Evolutionary conservation across 1,284 basidiomycete genomes (phyloP).

Genomic region (Retiboletus flavoniger): DNA sequence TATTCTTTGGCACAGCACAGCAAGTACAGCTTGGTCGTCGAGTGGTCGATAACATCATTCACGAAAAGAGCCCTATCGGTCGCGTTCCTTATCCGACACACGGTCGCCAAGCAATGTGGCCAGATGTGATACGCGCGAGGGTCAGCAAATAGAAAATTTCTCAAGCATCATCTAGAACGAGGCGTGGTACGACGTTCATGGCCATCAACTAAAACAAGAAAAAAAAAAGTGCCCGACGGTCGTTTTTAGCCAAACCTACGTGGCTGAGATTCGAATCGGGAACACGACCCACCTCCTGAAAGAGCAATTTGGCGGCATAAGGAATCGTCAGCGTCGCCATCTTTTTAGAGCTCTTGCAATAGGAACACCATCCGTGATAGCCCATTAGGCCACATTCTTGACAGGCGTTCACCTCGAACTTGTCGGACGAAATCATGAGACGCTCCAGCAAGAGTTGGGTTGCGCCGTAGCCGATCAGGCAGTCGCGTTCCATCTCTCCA

Average conservation of each 20-base stretch:
- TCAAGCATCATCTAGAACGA: constrained; percentile 77
- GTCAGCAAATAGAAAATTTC: constrained; percentile 4
- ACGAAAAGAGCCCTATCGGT: neutral
- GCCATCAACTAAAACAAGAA: constrained; percentile 71
- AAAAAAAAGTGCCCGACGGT: neutral
- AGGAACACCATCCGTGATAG: constrained; percentile 94
- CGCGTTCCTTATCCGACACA: constrained; percentile 1
- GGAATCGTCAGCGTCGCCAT: constrained; percentile 98
- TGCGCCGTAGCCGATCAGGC: constrained; percentile 93
- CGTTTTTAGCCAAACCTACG: neutral
- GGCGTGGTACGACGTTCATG: constrained; percentile 89
- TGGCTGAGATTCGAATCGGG: neutral
- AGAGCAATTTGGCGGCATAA: constrained; percentile 95
- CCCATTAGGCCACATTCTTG: constrained; percentile 94
- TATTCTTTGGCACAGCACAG: constrained; percentile 11
- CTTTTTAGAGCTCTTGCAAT: constrained; percentile 95
- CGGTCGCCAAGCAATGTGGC: constrained; percentile 5
- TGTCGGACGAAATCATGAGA: constrained; percentile 97
- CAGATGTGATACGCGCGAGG: neutral
- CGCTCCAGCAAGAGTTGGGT: constrained; percentile 95
- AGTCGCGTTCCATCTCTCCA: constrained; percentile 99
- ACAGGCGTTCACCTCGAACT: constrained; percentile 97
- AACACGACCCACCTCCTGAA: constrained; percentile 79
- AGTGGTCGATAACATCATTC: constrained; percentile 13
- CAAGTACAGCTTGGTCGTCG: constrained; percentile 20